Evolutionary conservation across 192 early-diverging fungal species (phyloP).

Genomic region (Kickxella alabastrina): DNA sequence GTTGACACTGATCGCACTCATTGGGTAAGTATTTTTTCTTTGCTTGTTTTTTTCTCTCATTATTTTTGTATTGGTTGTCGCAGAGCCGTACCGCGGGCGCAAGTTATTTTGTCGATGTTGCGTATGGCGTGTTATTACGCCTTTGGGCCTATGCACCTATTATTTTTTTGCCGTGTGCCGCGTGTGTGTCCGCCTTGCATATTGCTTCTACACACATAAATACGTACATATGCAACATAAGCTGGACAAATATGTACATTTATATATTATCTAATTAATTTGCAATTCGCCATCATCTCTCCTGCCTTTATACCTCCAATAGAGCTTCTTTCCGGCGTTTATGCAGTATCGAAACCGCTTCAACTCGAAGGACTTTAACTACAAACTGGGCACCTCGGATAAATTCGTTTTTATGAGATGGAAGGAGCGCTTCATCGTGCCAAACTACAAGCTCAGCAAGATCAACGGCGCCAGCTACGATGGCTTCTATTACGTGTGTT

Average conservation of each 20-base stretch:
- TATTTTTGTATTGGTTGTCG: background rate
- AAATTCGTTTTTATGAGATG: conserved; percentile 75
- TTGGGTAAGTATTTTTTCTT: conserved; percentile 51
- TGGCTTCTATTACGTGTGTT: conserved; percentile 78
- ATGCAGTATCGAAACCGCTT: conserved; percentile 35
- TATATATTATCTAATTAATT: conserved; percentile 2
- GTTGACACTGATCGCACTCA: conserved; percentile 64
- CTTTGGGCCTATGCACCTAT: too few species aligned
- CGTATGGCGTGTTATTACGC: too few species aligned
- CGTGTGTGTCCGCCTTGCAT: too few species aligned
- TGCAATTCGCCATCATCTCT: too few species aligned
- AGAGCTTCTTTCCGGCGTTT: conserved; percentile 51
- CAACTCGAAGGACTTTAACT: conserved; percentile 32
- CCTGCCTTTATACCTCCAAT: background rate
- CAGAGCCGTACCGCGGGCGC: too few species aligned
- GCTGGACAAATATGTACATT: too few species aligned
- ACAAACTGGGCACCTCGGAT: conserved; percentile 54
- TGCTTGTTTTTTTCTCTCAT: conserved; percentile 2
- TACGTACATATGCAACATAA: too few species aligned
- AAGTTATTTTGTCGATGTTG: too few species aligned
- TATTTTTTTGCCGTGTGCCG: too few species aligned
- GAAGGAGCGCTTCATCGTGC: conserved; percentile 85
- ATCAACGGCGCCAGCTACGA: conserved; percentile 76
- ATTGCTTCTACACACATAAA: too few species aligned
- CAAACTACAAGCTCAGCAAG: conserved; percentile 67